phyloP scores from a whole-genome alignment of 208 protist genomes.

The Crithidia acanthocephali region DNA sequence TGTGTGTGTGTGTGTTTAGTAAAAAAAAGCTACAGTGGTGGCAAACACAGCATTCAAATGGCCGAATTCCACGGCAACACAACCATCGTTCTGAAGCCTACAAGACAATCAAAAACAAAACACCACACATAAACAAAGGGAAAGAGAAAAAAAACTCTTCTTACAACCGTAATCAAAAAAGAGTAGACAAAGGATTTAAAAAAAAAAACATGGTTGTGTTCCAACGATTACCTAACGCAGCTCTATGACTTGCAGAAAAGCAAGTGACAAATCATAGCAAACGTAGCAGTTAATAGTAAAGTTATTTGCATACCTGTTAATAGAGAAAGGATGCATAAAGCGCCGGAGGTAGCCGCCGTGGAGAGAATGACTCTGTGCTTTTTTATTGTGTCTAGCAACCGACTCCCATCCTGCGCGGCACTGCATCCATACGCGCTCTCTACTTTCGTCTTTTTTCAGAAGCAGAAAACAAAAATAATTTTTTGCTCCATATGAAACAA shows the following conservation, averaged over 20 bases:
- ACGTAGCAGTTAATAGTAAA: too few relatives aligned
- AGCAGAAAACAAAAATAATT: too few relatives aligned
- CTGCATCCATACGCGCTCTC: too few relatives aligned
- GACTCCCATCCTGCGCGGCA: slow-evolving; percentile 14
- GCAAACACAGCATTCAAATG: too few relatives aligned
- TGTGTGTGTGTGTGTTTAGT: too few relatives aligned
- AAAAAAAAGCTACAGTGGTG: too few relatives aligned
- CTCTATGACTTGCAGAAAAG: background rate
- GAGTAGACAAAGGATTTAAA: too few relatives aligned
- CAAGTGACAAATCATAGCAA: slow-evolving; percentile 1
- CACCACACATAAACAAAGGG: background rate
- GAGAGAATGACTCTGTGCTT: slow-evolving; percentile 6
- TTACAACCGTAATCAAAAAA: background rate
- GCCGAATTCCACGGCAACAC: too few relatives aligned
- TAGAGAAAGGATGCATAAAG: background rate
- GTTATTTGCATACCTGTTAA: background rate
- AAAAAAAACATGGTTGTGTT: background rate
- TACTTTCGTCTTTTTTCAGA: too few relatives aligned
- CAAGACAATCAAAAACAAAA: background rate
- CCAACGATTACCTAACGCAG: background rate
- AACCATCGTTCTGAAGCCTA: too few relatives aligned
- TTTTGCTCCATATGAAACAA: too few relatives aligned
- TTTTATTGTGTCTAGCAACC: background rate
- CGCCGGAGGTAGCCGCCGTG: background rate
- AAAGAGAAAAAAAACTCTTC: background rate